Percentiles rank a stretch among this genome's conserved stretches.
These are phyloP conservation scores for Wickerhamomyces bisporus DNA, from an alignment of 805 yeast genomes.

Conservation along the genomic window DNA sequence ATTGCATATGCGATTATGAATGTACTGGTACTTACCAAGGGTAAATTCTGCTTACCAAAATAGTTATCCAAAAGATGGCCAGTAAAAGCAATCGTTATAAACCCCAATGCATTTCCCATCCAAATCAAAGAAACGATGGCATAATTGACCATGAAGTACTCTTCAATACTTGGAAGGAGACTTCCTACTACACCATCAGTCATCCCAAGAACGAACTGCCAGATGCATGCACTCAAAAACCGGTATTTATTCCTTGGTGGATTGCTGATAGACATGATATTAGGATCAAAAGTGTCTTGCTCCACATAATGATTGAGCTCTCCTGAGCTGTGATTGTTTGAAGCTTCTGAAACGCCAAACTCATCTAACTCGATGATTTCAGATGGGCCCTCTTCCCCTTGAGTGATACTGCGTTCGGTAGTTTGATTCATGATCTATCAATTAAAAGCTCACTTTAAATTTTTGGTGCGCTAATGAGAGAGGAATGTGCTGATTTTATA, in stretches of 20 bases:
- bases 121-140: slow-evolving; percentile 52
- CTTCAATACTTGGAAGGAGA: slow-evolving; percentile 47
- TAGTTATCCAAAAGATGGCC: slow-evolving; percentile 38
- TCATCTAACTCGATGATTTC: no score
- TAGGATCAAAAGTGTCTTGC: background rate
- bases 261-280: slow-evolving; percentile 34
- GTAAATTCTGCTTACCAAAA: slow-evolving; percentile 36
- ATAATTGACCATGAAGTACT: slow-evolving; percentile 41
- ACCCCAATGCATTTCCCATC: slow-evolving; percentile 56
- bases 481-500: no score
- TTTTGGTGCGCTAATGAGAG: no score
- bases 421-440: no score
- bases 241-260: slow-evolving; percentile 42
- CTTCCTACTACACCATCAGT: slow-evolving; percentile 60
- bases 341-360: no score
- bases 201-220: slow-evolving; percentile 40
- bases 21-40: slow-evolving; percentile 33
- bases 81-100: slow-evolving; percentile 40
- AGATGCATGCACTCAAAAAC: slow-evolving; percentile 33
- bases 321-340: background rate
- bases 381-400: no score
- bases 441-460: no score
- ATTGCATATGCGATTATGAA: slow-evolving; percentile 39
- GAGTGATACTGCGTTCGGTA: no score
- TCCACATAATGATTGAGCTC: no score